Evolutionary conservation across 345 rosid species (phyloP).

Genomic region (Eucalyptus lansdowneana): DNA sequence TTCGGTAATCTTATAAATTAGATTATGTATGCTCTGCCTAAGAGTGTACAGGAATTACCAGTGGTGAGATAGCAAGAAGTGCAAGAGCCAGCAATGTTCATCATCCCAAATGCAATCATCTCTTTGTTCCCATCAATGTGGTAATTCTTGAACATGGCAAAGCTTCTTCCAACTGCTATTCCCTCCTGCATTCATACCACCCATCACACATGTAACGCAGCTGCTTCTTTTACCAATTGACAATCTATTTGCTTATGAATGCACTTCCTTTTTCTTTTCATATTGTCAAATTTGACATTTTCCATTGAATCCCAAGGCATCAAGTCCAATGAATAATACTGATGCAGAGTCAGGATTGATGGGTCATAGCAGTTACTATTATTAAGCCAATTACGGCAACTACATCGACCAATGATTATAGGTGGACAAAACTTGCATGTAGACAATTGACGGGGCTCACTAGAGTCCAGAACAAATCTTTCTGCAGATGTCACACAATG

Average conservation of each 20-base stretch:
- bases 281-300: background rate
- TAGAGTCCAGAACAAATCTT: background rate
- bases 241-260: background rate
- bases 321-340: background rate
- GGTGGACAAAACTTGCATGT: background rate
- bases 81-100: constrained; percentile 86
- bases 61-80: constrained; percentile 85
- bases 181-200: constrained; percentile 47
- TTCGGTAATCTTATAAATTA: background rate
- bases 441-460: background rate
- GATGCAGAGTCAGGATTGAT: background rate
- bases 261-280: background rate
- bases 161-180: constrained; percentile 91
- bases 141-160: constrained; percentile 85
- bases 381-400: background rate
- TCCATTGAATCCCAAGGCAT: background rate
- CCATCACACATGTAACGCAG: background rate
- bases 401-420: background rate
- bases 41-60: constrained; percentile 12
- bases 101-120: constrained; percentile 84
- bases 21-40: background rate
- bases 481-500: background rate
- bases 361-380: background rate
- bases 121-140: constrained; percentile 90
- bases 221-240: background rate